phyloP scores from a whole-genome alignment of 225 moss, liverwort and hornwort genomes.

The Sphagnum contortum region DNA sequence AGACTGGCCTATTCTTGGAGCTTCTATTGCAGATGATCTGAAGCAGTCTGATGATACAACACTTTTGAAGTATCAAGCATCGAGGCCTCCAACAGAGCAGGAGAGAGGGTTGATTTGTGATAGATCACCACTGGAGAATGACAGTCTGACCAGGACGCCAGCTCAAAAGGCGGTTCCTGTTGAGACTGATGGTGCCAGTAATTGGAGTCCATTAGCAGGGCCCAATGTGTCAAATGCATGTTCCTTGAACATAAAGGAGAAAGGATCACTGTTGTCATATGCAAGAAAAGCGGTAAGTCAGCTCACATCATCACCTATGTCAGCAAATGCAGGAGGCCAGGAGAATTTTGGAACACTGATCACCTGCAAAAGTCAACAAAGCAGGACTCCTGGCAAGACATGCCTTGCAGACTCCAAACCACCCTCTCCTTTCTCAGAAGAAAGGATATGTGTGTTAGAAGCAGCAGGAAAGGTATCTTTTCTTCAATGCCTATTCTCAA shows the following conservation, averaged over 20 bases:
- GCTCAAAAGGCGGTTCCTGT: conserved; percentile 4
- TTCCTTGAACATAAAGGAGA: conserved; percentile 37
- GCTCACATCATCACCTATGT: conserved; percentile 37
- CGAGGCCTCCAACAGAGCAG: conserved; percentile 14
- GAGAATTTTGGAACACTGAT: conserved; percentile 26
- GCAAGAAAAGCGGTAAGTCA: conserved; percentile 52
- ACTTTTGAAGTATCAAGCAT: conserved; percentile 4
- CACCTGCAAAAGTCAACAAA: conserved; percentile 26
- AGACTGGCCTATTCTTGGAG: conserved; percentile 49
- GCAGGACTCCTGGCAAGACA: conserved; percentile 22
- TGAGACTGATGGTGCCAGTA: conserved; percentile 11
- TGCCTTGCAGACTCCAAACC: conserved; percentile 21
- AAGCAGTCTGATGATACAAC: conserved; percentile 14
- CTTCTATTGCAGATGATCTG: conserved; percentile 22
- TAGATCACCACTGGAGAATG: background rate
- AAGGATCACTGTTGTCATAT: conserved; percentile 37
- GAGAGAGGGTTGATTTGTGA: conserved; percentile 7
- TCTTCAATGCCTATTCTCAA: background rate
- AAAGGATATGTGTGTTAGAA: conserved; percentile 60
- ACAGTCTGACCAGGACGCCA: conserved; percentile 7
- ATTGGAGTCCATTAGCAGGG: conserved; percentile 19
- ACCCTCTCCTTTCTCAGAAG: conserved; percentile 58
- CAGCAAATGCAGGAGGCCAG: conserved; percentile 20
- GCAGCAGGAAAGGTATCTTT: conserved; percentile 57
- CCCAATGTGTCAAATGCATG: conserved; percentile 13